These are phyloP conservation scores for Calendula officinalis DNA, from an alignment of 129 eudicot genomes.

Conservation along the genomic window DNA sequence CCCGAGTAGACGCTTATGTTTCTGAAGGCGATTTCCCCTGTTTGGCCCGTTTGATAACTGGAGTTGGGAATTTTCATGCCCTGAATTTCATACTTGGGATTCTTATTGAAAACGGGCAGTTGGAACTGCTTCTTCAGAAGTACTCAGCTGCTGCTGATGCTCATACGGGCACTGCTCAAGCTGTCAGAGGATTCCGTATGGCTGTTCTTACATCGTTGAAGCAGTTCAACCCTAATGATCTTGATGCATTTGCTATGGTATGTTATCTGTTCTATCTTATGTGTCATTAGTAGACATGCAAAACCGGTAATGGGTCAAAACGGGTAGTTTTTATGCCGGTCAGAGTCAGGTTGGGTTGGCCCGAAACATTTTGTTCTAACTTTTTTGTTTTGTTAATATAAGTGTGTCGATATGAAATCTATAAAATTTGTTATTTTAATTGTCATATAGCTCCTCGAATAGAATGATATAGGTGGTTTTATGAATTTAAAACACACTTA, in stretches of 20 bases:
- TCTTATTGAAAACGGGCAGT: conserved; percentile 89
- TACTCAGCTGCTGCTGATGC: conserved; percentile 90
- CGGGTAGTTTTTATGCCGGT: background rate
- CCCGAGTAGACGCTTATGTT: conserved; percentile 93
- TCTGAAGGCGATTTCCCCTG: conserved; percentile 95
- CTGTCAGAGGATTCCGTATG: conserved; percentile 93
- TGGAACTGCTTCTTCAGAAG: conserved; percentile 94
- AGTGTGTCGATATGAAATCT: background rate
- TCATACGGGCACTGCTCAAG: conserved; percentile 77
- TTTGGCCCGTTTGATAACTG: conserved; percentile 92
- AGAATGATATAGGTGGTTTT: background rate
- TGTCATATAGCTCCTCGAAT: no score
- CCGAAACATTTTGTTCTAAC: background rate
- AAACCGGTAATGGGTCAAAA: conserved; percentile 1
- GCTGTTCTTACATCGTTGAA: conserved; percentile 88
- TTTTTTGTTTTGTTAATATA: no score
- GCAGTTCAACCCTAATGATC: conserved; percentile 85
- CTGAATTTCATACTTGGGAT: conserved; percentile 96
- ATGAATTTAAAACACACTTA: background rate
- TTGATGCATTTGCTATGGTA: conserved; percentile 95
- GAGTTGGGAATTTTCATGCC: conserved; percentile 97
- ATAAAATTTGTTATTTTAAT: background rate
- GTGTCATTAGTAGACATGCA: conserved; percentile 3
- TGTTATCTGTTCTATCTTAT: conserved; percentile 18
- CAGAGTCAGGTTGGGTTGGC: background rate